Conservation (phyloP, 2,329 filamentous ascomycete genomes). For the Aureobasidium sp. region DNA sequence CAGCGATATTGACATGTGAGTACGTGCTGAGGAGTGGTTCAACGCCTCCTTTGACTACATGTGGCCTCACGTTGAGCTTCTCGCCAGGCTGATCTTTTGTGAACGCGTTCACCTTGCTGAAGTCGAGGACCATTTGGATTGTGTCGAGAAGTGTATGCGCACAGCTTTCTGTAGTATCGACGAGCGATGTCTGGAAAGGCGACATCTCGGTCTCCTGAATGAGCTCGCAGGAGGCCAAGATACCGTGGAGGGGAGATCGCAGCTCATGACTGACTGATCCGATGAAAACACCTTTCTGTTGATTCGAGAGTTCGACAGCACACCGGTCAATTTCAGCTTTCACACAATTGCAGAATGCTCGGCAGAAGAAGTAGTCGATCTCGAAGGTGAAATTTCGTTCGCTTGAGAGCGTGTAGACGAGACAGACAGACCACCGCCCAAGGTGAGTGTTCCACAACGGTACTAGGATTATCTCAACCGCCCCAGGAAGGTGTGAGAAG, state of each 20-base stretch:
- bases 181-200: slow-evolving; percentile 33
- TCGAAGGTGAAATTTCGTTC: slow-evolving; percentile 32
- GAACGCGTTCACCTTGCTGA: slow-evolving; percentile 33
- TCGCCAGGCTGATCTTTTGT: slow-evolving; percentile 4
- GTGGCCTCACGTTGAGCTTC: slow-evolving; percentile 1
- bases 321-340: slow-evolving; percentile 33
- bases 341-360: slow-evolving; percentile 34
- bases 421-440: slow-evolving; percentile 23
- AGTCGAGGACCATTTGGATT: slow-evolving; percentile 32
- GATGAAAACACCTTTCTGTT: slow-evolving; percentile 43
- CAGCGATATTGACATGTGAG: slow-evolving; percentile 34
- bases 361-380: slow-evolving; percentile 31
- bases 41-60: slow-evolving; percentile 7
- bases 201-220: slow-evolving; percentile 36
- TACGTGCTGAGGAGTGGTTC: slow-evolving; percentile 25
- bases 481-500: slow-evolving; percentile 35
- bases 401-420: slow-evolving; percentile 40
- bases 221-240: slow-evolving; percentile 41
- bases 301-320: slow-evolving; percentile 33
- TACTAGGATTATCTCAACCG: slow-evolving; percentile 43
- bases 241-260: slow-evolving; percentile 37
- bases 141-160: slow-evolving; percentile 43
- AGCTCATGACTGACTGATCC: slow-evolving; percentile 44
- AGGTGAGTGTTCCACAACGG: slow-evolving; percentile 44
- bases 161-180: slow-evolving; percentile 40